Evolutionary conservation across 352 stramenopile species (phyloP), one percentile per base, ranked within the genome.

Genomic region (Globisporangium solare): DNA sequence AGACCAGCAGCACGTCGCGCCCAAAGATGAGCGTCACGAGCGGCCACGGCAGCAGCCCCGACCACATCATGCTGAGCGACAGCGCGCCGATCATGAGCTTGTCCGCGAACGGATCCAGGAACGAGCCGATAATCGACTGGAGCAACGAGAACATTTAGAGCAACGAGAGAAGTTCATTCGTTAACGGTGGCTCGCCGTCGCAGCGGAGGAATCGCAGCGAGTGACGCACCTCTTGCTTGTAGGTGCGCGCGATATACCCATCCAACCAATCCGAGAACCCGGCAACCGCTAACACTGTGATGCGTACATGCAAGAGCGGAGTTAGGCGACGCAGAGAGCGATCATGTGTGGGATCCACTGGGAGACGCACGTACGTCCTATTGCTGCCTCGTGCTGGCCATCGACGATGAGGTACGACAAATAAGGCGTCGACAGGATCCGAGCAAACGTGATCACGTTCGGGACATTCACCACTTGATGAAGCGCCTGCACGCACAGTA

Each of bases 241-340:
- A 86, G 21, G 61, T 77, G 6, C 82, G 81, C 40, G 83, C 83
- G 46, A 93, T 83, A 58, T 88, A 93, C 47, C 83, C 83, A 52
- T 93, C 83, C 31, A 92, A 64, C 83, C 83, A 93, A 58, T 93
- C 83, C 3, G 81, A 92, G 13, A 92, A 54, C 6, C 79, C 79
- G 0, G 83, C 79, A 39, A 86, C 72, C 6, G 77, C 73, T n/a
- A 93, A 64, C 18, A 93, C 83, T 93, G 40, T 43, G 5, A 5
- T 27, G 24, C 24, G 24, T 27, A 35, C 27, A 31, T 31, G 24
- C n/a, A 35, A 35, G 10, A 35, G 27, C 4, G 27, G 5, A 35
- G 27, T 35, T 35, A 35, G 27, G 27, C 27, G 10, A 35, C 27
- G 10, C 10, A 10, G 27, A 35, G 27, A 35, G 27, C 27, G 27